These are phyloP conservation scores for Mycena indigotica DNA, from an alignment of 768 basidiomycete species.

Conservation along the genomic window DNA sequence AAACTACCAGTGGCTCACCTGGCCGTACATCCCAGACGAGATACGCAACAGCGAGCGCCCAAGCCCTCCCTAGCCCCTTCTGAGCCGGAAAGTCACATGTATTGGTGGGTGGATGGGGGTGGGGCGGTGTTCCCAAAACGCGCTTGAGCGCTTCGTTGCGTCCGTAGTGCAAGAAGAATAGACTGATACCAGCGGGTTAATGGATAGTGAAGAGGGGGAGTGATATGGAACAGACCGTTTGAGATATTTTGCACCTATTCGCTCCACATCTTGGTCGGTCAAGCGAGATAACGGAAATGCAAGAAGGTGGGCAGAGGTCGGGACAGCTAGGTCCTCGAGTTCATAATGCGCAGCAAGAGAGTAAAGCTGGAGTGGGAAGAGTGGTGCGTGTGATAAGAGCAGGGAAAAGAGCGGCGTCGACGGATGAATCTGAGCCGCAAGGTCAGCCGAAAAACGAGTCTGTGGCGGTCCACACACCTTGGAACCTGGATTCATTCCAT, in stretches of 20 bases:
- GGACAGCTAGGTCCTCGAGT: conserved; percentile 72
- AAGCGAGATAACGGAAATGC: conserved; percentile 68
- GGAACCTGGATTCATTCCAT: conserved; percentile 58
- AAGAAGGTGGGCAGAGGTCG: conserved; percentile 74
- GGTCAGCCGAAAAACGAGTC: background rate
- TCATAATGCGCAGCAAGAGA: conserved; percentile 67
- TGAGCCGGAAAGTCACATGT: conserved; percentile 74
- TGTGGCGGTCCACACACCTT: background rate
- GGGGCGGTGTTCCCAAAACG: conserved; percentile 72
- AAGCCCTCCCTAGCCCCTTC: conserved; percentile 77
- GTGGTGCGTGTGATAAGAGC: conserved; percentile 67
- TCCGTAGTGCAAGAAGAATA: conserved; percentile 85
- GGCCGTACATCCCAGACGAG: conserved; percentile 83
- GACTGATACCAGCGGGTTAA: conserved; percentile 15
- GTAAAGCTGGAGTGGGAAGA: conserved; percentile 72
- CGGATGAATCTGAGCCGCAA: conserved; percentile 40
- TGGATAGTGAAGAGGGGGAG: no score
- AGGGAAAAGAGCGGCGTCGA: conserved; percentile 57
- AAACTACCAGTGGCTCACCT: conserved; percentile 44
- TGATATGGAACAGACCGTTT: no score
- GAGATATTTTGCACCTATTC: conserved; percentile 75
- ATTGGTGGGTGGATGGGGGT: conserved; percentile 70
- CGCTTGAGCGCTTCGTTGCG: conserved; percentile 82
- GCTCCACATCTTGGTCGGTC: conserved; percentile 68
- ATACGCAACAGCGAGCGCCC: conserved; percentile 82